phyloP scores from a whole-genome alignment of 495 filamentous ascomycete genomes.

The Aspergillus bertholletiae region DNA sequence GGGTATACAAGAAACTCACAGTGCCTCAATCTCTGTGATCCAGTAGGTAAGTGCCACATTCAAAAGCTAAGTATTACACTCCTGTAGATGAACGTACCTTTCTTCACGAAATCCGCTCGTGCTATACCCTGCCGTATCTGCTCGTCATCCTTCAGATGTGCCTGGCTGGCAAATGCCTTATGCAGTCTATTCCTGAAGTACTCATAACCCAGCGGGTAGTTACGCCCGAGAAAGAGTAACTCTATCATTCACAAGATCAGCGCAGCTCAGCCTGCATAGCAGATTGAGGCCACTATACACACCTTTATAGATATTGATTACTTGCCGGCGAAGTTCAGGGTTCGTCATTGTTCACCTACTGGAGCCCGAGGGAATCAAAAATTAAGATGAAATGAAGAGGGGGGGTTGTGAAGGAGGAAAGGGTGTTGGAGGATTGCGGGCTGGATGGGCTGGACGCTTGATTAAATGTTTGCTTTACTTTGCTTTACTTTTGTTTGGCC shows the following conservation, averaged over 20 bases:
- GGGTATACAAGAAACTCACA: conserved; percentile 56
- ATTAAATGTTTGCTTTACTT: no score
- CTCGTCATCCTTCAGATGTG: conserved; percentile 63
- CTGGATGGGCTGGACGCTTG: no score
- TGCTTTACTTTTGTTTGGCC: neutral
- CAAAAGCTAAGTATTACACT: no score
- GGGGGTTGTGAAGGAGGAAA: neutral
- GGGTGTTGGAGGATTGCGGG: neutral
- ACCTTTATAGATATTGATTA: conserved; percentile 93
- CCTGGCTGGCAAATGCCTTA: conserved; percentile 75
- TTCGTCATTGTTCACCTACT: conserved; percentile 38
- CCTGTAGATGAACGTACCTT: conserved; percentile 58
- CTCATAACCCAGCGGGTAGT: conserved; percentile 82
- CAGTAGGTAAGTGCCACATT: neutral
- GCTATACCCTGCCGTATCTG: conserved; percentile 72
- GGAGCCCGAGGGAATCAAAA: no score
- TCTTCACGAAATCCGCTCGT: conserved; percentile 83
- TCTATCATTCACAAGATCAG: conserved; percentile 43
- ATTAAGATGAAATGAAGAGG: neutral
- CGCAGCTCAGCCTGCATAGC: neutral
- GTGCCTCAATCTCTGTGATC: conserved; percentile 73
- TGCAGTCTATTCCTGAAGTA: conserved; percentile 83
- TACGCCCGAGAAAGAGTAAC: conserved; percentile 75
- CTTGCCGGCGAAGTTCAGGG: conserved; percentile 66
- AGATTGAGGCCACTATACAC: no score